These are phyloP conservation scores for Scenedesmus sp. DNA, from an alignment of 163 green algal genomes.

Conservation along the genomic window DNA sequence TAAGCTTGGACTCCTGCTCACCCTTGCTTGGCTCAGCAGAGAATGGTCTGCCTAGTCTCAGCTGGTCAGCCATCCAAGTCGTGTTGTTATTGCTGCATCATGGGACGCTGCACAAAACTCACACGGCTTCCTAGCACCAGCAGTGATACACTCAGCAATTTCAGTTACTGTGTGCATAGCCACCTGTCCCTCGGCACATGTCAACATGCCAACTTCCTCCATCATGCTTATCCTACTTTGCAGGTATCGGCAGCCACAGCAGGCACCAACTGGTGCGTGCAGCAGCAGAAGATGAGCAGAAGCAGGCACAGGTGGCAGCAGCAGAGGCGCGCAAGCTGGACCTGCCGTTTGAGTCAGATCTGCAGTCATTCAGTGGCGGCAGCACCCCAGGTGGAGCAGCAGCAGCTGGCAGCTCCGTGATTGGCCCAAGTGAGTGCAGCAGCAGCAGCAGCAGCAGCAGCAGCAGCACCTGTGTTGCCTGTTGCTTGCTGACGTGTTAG, in stretches of 20 bases:
- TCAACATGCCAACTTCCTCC: not conserved
- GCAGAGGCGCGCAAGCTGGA: constrained; percentile 9
- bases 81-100: no score
- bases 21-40: not conserved
- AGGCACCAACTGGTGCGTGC: not conserved
- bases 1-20: no score
- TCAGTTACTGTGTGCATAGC: no score
- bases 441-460: no score
- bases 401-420: not conserved
- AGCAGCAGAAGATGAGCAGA: constrained; percentile 29
- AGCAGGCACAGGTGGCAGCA: constrained; percentile 31
- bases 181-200: not conserved
- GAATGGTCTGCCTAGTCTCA: not conserved
- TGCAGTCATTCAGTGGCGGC: constrained; percentile 24
- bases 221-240: not conserved
- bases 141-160: not conserved
- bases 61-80: not conserved
- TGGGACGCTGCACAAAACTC: no score
- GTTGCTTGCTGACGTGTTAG: not conserved
- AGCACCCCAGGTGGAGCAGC: constrained; percentile 12
- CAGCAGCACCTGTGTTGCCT: not conserved
- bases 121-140: no score
- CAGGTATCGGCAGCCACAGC: not conserved
- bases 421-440: not conserved
- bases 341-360: constrained; percentile 43